phyloP scores from a whole-genome alignment of 2,329 filamentous ascomycete species.

The Hawksworthiomyces lignivorus region DNA sequence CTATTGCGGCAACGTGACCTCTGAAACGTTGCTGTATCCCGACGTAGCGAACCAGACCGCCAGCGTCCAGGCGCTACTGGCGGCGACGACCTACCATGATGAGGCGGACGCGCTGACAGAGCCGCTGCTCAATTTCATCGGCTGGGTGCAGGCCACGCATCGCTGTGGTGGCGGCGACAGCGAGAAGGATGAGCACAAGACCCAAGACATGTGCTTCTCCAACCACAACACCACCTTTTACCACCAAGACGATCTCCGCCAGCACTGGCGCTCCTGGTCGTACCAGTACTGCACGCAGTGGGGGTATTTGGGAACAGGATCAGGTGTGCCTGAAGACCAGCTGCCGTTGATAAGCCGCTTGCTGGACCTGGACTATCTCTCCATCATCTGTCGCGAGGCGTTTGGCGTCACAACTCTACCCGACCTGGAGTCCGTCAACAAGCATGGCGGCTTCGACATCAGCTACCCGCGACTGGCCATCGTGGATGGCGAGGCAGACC shows the following conservation, averaged over 20 bases:
- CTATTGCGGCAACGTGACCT: conserved; percentile 42
- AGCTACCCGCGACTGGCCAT: conserved; percentile 68
- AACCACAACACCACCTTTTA: conserved; percentile 28
- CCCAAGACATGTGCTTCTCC: conserved; percentile 31
- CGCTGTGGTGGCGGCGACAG: no score
- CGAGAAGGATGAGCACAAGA: conserved; percentile 15
- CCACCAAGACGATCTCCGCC: conserved; percentile 26
- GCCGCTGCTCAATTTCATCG: conserved; percentile 45
- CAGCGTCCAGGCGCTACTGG: conserved; percentile 32
- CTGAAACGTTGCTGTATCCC: conserved; percentile 32
- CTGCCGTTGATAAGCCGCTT: conserved; percentile 66
- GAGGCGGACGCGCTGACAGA: conserved; percentile 30
- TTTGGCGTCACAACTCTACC: conserved; percentile 63
- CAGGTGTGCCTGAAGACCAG: conserved; percentile 54
- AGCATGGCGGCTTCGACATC: conserved; percentile 66
- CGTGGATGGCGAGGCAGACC: conserved; percentile 70
- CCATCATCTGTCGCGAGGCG: conserved; percentile 53
- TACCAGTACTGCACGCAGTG: conserved; percentile 57
- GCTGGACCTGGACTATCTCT: conserved; percentile 55
- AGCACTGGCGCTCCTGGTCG: conserved; percentile 39
- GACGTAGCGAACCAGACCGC: conserved; percentile 28
- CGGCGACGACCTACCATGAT: conserved; percentile 31
- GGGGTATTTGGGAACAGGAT: conserved; percentile 72
- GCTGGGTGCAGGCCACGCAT: conserved; percentile 29
- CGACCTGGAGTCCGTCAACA: conserved; percentile 61